Evolutionary conservation across 139 green algal species (phyloP).

Genomic region (Asterochloris erici): DNA sequence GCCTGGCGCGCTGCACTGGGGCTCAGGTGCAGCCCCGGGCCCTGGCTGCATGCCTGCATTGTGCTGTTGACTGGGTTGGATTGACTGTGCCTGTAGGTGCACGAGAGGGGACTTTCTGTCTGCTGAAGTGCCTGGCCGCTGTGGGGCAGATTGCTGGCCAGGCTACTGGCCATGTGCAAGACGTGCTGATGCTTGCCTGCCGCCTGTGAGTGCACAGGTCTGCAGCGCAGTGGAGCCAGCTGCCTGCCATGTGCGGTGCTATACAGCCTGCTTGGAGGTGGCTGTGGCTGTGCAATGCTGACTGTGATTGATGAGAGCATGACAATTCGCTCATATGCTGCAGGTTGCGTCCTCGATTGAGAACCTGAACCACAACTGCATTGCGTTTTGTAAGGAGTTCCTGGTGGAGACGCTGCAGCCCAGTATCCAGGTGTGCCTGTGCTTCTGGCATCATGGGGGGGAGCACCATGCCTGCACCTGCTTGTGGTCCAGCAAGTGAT

Average conservation of each 20-base stretch:
- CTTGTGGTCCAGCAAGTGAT: neutral
- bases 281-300: too few relatives aligned
- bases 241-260: too few relatives aligned
- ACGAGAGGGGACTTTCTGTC: too few relatives aligned
- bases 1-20: constrained; percentile 60
- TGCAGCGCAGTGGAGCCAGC: too few relatives aligned
- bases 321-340: neutral
- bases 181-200: too few relatives aligned
- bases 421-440: neutral
- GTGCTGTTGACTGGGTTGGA: neutral
- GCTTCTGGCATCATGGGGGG: neutral
- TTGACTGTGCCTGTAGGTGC: neutral
- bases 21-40: constrained; percentile 29
- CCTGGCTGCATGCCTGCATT: neutral
- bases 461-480: neutral
- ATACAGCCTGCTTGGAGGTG: too few relatives aligned
- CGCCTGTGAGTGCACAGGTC: too few relatives aligned
- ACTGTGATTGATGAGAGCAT: neutral
- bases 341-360: constrained; percentile 51
- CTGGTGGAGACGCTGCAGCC: constrained; percentile 42
- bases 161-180: too few relatives aligned
- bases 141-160: too few relatives aligned
- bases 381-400: constrained; percentile 62
- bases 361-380: constrained; percentile 35
- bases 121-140: too few relatives aligned